Evolutionary conservation across 2,329 filamentous ascomycete species (phyloP), one percentile per base, ranked within the genome.

Genomic region (Penicillium freii): DNA sequence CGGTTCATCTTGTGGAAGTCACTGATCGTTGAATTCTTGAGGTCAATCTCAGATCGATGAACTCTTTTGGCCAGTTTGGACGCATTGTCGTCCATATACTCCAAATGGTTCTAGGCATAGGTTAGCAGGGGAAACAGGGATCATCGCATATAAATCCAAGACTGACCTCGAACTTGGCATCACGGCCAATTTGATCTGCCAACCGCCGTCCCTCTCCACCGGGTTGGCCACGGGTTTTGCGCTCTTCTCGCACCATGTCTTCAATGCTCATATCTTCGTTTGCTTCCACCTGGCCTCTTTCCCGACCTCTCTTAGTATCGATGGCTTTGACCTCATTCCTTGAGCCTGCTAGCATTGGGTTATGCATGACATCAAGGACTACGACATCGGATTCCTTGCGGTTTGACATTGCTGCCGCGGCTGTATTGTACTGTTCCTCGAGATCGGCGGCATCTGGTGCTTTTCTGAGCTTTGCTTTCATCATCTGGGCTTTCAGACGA

Each of bases 41-140:
- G 84, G 73, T 91, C 92, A 62, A 91, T 81, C 63, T 96, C 91
- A 39, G 89, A 93, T 73, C 92, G 94, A 71, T 96, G 89, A 15
- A 96, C 89, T 27, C 90, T 87, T 68, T 87, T 88, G 29, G 93
- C 92, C 13, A 99, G 85, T 75, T 93, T 96, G 51, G 86, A 84
- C 17, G 94, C 94, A 70, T 99, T 97, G 66, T 97, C 94, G 72
- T 99, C 93, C 82, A 97, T 89, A 76, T 99, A 99, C 53, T 99
- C 93, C 27, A 99, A 85, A 72, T 96, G 89, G 69, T 95, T 87
- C 78, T 84, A 58, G 13, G 53, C 13, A 36, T 33, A 8, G 6
- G 53, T 49, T 27, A 21, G 44, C 33, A 48, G n/a, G 25, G n/a
- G 17, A 21, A 25, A 36, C 13, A n/a, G 5, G 19, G 5, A 1